These are phyloP conservation scores for Rhizopogon roseolus DNA, from an alignment of 768 basidiomycete species.

Conservation along the genomic window DNA sequence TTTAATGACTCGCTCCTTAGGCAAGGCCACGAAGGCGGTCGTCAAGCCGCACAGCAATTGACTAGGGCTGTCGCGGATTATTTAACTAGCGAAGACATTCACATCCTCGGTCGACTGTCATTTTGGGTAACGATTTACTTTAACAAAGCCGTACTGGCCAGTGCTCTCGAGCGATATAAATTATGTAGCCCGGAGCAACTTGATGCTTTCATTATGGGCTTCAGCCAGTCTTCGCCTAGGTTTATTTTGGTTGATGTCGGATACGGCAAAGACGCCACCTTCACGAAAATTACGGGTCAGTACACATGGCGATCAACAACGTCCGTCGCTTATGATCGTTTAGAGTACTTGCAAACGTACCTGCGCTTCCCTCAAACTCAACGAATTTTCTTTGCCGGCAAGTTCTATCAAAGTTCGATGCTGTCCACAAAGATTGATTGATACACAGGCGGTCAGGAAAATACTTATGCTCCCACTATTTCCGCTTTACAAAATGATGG, in stretches of 20 bases:
- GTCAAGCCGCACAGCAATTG: constrained; percentile 53
- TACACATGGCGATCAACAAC: neutral
- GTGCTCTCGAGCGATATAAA: constrained; percentile 44
- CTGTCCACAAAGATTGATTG: constrained; percentile 2
- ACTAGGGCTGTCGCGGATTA: constrained; percentile 68
- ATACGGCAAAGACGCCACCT: constrained; percentile 52
- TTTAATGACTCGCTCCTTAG: constrained; percentile 55
- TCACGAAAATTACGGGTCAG: constrained; percentile 68
- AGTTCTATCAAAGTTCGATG: constrained; percentile 10
- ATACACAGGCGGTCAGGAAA: constrained; percentile 50
- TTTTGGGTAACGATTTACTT: constrained; percentile 75
- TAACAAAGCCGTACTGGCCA: constrained; percentile 54
- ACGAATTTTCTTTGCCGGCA: constrained; percentile 69
- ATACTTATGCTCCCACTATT: constrained; percentile 53
- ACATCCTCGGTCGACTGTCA: constrained; percentile 58
- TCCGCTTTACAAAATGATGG: constrained; percentile 54
- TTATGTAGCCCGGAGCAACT: constrained; percentile 63
- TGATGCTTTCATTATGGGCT: constrained; percentile 66
- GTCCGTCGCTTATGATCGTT: constrained; percentile 2
- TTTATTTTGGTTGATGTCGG: constrained; percentile 71
- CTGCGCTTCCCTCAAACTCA: constrained; percentile 70
- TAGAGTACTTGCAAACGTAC: constrained; percentile 71
- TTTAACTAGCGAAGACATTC: constrained; percentile 56
- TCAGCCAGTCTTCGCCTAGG: constrained; percentile 69
- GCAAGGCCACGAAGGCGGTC: constrained; percentile 64